phyloP scores from a whole-genome alignment of 192 early-diverging fungal genomes.

The Nowakowskiella sp. region DNA sequence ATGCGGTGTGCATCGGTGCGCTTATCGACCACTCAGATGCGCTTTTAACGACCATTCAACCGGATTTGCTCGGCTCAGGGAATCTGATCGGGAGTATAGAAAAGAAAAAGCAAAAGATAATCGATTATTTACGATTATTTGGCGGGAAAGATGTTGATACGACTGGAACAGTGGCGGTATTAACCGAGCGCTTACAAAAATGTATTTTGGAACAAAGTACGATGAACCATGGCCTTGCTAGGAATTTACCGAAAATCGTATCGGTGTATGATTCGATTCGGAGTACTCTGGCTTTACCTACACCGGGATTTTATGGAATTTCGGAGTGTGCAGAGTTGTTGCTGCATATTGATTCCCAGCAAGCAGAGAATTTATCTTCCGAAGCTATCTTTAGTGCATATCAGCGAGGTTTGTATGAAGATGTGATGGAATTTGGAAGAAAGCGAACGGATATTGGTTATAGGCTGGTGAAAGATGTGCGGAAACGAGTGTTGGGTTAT shows the following conservation, averaged over 20 bases:
- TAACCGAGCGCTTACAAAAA: constrained; percentile 9
- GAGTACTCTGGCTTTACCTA: constrained; percentile 13
- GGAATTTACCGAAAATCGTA: constrained; percentile 16
- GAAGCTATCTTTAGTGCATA: constrained; percentile 10
- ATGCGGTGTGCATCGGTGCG: constrained; percentile 17
- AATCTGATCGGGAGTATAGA: not conserved
- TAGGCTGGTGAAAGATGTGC: not conserved
- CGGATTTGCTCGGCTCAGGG: constrained; percentile 10
- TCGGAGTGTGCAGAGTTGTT: constrained; percentile 4
- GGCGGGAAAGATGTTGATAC: not conserved
- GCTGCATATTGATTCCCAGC: not conserved
- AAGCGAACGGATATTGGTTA: not conserved
- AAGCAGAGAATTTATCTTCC: not conserved
- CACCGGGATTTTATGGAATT: constrained; percentile 16
- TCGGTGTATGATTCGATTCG: constrained; percentile 9
- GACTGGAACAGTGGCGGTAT: constrained; percentile 7
- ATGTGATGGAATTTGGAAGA: not conserved
- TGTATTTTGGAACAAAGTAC: not conserved
- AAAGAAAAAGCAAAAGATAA: constrained; percentile 1
- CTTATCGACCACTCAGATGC: constrained; percentile 15
- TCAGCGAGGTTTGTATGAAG: not conserved
- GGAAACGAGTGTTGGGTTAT: not conserved
- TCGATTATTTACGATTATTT: constrained; percentile 20
- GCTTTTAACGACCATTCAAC: constrained; percentile 19
- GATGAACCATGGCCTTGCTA: not conserved